Evolutionary conservation across 805 yeast species (phyloP), one percentile per base, ranked within the genome.

Genomic region (Pichia cephalocereana): DNA sequence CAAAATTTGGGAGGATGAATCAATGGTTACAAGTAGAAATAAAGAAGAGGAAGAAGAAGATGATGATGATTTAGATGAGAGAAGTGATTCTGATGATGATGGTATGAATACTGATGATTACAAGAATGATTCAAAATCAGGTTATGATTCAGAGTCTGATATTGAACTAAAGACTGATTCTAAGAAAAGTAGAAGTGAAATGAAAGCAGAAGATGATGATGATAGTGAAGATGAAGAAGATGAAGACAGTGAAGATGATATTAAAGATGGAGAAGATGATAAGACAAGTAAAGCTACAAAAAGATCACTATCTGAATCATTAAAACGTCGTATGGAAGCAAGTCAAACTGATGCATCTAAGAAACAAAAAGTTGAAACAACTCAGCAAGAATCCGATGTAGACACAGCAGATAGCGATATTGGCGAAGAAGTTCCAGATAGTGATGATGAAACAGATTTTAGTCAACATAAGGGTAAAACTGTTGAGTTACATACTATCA

Each of bases 1-100:
- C 49, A 83, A 82, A 56, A 70, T 91, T 7, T 91, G 98, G 98
- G 70, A 75, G 11, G 68, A 64, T 30, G 56, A 48, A 3, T 47
- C 46, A 2, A 58, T 56, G 8, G 53, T 48, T 1, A 57, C 49
- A 8, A 57, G 45, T 14, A 58, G 51, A 1, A 65, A 55, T 0
- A 68, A 59, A 2, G 70, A 60, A 2, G 68, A 57, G 8, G 69
- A 59, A 2, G 70, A 60, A 2, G 68, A 57, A 8, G 68, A 59
- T 7, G 64, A 55, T 1, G 51, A 47, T 32, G 51, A 45, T 11
- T 54, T 51, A 9, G 56, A 54, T 11, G 46, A 44, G 18, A 53
- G 43, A 12, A 48, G 44, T 37, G 60, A 51, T 4, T 56, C 48
- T 11, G 46, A 40, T n/a, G 49, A 44, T 27, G 47, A 55, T 23